A percentile compares a stretch with the other conserved stretches of the same genome.
phyloP scores from a whole-genome alignment of 208 protist species.

The Trichomonas gallinae region DNA sequence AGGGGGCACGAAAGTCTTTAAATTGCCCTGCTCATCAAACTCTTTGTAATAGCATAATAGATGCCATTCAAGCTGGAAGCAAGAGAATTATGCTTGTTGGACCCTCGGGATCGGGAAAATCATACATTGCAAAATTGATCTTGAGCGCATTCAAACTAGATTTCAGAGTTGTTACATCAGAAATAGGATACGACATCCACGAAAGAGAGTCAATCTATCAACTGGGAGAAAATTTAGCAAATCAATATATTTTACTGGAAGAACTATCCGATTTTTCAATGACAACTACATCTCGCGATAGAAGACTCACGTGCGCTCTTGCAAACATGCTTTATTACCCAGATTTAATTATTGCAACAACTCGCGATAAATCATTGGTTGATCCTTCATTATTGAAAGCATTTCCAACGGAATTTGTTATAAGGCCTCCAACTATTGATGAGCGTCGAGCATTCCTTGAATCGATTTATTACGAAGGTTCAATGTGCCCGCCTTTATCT shows the following conservation, averaged over 20 bases:
- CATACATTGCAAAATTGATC: background rate
- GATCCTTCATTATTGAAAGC: background rate
- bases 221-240: background rate
- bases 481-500: background rate
- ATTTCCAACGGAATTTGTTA: background rate
- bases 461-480: background rate
- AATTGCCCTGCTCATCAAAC: background rate
- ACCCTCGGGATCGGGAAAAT: background rate
- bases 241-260: background rate
- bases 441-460: background rate
- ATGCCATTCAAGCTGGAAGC: background rate
- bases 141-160: background rate
- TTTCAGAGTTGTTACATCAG: background rate
- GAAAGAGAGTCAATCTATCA: background rate
- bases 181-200: background rate
- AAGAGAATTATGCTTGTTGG: background rate
- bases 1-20: background rate
- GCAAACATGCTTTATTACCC: background rate
- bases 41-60: background rate
- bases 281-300: background rate
- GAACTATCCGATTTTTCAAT: constrained; percentile 15
- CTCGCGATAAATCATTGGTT: background rate
- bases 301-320: background rate
- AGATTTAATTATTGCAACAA: background rate
- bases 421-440: background rate